Evolutionary conservation across 164 flowering plant species (phyloP).

Genomic region (Akebia trifoliata): DNA sequence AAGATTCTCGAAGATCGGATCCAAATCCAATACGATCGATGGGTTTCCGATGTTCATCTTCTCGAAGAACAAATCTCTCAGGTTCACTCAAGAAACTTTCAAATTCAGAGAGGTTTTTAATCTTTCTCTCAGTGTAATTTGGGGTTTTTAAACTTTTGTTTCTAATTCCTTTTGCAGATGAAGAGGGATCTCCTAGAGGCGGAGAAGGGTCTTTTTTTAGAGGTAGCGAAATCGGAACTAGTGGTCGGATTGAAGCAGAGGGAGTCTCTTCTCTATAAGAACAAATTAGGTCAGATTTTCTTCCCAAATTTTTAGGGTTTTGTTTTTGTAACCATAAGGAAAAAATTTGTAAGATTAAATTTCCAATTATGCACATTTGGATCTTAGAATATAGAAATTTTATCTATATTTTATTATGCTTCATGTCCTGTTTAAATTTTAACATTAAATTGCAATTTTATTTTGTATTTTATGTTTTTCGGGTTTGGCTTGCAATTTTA

Average conservation of each 20-base stretch:
- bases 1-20: constrained; percentile 39
- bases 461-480: no score
- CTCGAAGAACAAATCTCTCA: constrained; percentile 37
- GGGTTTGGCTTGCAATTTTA: no score
- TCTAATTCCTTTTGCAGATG: constrained; percentile 34
- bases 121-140: no score
- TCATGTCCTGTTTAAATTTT: no score
- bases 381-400: no score
- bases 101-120: not conserved
- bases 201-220: constrained; percentile 30
- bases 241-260: constrained; percentile 42
- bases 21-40: constrained; percentile 34
- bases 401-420: no score
- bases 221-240: constrained; percentile 37
- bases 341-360: not conserved
- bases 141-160: constrained; percentile 7
- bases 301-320: not conserved
- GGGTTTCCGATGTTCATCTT: constrained; percentile 37
- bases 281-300: constrained; percentile 41
- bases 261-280: constrained; percentile 33
- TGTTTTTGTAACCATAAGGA: not conserved
- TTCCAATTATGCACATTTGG: no score
- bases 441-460: no score
- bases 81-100: constrained; percentile 21
- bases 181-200: constrained; percentile 22